Evolutionary conservation across 2,329 filamentous ascomycete genomes (phyloP), one percentile per base, ranked within the genome.

Genomic region (Chaetomiaceae sp.): DNA sequence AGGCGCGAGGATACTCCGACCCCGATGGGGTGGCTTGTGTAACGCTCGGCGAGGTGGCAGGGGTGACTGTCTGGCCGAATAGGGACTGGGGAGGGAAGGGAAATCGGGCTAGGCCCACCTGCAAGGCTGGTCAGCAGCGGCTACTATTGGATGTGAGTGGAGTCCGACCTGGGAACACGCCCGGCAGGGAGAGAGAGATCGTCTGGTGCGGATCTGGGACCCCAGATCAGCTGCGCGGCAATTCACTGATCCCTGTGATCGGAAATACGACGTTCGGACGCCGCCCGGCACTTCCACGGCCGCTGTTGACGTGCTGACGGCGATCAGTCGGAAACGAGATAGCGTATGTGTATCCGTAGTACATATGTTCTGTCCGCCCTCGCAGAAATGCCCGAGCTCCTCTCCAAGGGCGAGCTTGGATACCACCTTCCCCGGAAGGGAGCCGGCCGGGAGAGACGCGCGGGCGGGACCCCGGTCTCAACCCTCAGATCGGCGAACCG

Each of bases 161-260:
- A 52, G 54, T 27, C 47, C 31, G 25, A 55, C 53, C 58, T 53
- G 46, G 37, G 39, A 51, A 36, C 52, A 56, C 47, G 48, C 50
- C n/a, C n/a, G n/a, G 51, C 58, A 55, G 53, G 51, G 51, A 44
- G 51, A 33, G 37, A 50, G 56, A 55, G 59, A 61, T 62, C 59
- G 58, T 43, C 59, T 55, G 49, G 51, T 20, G 59, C 51, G 56
- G 52, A 59, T 61, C 59, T 53, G 51, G 57, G 53, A 59, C 47
- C 57, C 56, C 57, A 57, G 60, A 62, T 61, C 60, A 63, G 57
- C 61, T 60, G 59, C 43, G 55, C 55, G 54, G 54, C 56, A 56
- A 53, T 52, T 45, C 46, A 34, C 53, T 57, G 55, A 63, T 58
- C 61, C 61, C 57, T 62, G 61, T 61, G 61, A 61, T 59, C 55